Base-by-base conservation (phyloP, 441 rosid genomes). In the Jatropha multifida region DNA sequence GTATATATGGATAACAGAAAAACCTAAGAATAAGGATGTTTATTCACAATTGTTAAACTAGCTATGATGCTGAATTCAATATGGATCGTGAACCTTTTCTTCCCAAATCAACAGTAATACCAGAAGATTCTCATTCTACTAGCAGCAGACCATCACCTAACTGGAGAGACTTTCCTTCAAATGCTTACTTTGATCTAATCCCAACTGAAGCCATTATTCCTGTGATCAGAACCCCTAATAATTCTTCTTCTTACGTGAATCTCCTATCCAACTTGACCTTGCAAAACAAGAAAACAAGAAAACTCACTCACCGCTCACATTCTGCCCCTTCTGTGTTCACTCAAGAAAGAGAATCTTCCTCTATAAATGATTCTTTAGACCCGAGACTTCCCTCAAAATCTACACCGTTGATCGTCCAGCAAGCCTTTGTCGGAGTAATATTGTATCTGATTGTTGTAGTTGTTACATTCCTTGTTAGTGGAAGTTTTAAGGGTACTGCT, bases 251-350 rank as follows among this genome's bases (percentile, higher is more conserved):
- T 59, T 72, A 69, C 40, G 73, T 69, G 9, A 87, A 84, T 81
- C 83, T 87, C 76, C 65, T 87, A 52, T 83, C 88, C 77, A 81
- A 77, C 42, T 20, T 58, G 4, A 14, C 1, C 74, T 76, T 89
- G 74, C 58, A 54, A n/a, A 84, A 78, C 87, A 73, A 67, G 80
- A 71, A 77, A 48, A 12, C 15, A 11, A 72, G 80, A 42, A 81
- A 77, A 38, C 81, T 76, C 38, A 18, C 81, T 42, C 84, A 73
- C 64, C 80, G 92, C 4, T 89, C 91, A 2, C 76, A 86, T 71
- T 90, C 93, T 2, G 88, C 95, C n/a, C 95, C 95, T 11, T 80
- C 92, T 0, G 71, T 89, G 12, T 78, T 90, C 71, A 75, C 90
- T 15, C 72, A 83, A 1, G 79, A 69, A 42, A 80, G 18, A 79